A percentile compares a stretch with the other conserved stretches of the same genome.
These are phyloP conservation scores for Aspergillus bertholletiae DNA, from an alignment of 495 filamentous ascomycete genomes.

Conservation along the genomic window DNA sequence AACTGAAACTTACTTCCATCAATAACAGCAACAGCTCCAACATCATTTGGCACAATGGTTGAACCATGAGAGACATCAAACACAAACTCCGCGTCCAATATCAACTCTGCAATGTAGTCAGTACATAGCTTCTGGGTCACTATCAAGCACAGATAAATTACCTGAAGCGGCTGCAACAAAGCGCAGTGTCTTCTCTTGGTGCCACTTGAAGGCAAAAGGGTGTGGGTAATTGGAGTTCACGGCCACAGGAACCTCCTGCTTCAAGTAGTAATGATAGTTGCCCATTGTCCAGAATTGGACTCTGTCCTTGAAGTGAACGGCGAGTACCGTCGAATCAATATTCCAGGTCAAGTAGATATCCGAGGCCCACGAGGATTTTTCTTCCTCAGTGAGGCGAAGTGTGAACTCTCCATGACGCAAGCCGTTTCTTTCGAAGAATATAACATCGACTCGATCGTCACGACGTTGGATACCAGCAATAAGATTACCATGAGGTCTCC, in stretches of 20 bases:
- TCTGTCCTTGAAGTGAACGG: conserved; percentile 68
- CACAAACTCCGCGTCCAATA: conserved; percentile 65
- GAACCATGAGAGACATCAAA: conserved; percentile 67
- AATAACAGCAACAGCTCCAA: conserved; percentile 80
- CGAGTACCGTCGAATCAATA: conserved; percentile 83
- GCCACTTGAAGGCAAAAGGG: conserved; percentile 60
- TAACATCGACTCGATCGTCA: conserved; percentile 68
- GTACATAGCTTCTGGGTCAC: not conserved
- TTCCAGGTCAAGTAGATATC: conserved; percentile 79
- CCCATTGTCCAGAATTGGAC: conserved; percentile 95
- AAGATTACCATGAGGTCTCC: conserved; percentile 86
- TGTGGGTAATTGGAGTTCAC: conserved; percentile 18
- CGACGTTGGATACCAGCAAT: conserved; percentile 78
- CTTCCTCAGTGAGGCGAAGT: conserved; percentile 60
- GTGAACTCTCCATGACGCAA: conserved; percentile 90
- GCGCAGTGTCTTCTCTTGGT: conserved; percentile 75
- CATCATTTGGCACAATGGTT: conserved; percentile 66
- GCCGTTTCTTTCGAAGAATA: conserved; percentile 96
- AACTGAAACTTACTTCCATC: conserved; percentile 62
- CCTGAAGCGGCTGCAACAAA: conserved; percentile 50
- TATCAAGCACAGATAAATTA: conserved; percentile 17
- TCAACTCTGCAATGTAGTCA: conserved; percentile 24
- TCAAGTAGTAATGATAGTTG: conserved; percentile 98
- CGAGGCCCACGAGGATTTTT: conserved; percentile 50
- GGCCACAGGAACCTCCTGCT: conserved; percentile 70